A percentile compares a stretch with the other conserved stretches of the same genome.
These are phyloP conservation scores for Fusarium sp. DNA, from an alignment of 2,329 filamentous ascomycete genomes.

Conservation along the genomic window DNA sequence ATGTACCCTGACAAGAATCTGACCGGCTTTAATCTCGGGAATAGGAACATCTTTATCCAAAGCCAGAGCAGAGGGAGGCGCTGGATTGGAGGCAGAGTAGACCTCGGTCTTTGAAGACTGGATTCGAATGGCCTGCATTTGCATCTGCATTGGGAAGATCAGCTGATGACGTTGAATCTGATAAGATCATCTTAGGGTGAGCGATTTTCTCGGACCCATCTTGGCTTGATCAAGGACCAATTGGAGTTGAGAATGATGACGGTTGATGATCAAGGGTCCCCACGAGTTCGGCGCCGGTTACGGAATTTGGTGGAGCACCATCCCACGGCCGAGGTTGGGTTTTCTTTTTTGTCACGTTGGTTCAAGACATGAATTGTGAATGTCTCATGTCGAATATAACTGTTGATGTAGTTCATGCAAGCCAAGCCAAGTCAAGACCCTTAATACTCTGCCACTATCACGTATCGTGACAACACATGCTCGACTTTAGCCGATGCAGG, in stretches of 20 bases:
- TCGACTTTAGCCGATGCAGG: not conserved
- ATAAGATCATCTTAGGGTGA: conserved; percentile 38
- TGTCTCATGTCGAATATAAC: not conserved
- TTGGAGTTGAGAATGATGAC: not conserved
- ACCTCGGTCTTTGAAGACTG: conserved; percentile 14
- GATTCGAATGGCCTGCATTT: conserved; percentile 35
- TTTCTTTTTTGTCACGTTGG: not conserved
- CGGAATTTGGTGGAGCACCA: conserved; percentile 18
- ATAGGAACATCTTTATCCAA: conserved; percentile 10
- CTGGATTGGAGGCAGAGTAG: conserved; percentile 32
- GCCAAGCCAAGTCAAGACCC: no score
- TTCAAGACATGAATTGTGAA: not conserved
- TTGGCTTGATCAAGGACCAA: not conserved
- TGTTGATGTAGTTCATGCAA: not conserved
- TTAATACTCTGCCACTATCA: not conserved
- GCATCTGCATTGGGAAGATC: conserved; percentile 18
- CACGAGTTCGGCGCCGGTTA: conserved; percentile 32
- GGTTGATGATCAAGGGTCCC: conserved; percentile 26
- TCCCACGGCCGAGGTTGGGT: conserved; percentile 24
- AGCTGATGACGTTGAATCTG: conserved; percentile 34
- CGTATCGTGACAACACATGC: conserved; percentile 6
- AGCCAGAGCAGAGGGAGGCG: conserved; percentile 18
- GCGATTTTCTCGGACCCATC: conserved; percentile 40
- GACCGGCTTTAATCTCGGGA: conserved; percentile 13
- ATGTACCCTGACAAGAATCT: conserved; percentile 34